Base-by-base conservation (phyloP, 2,329 filamentous ascomycete species). In the Dactylellina parvicollis region DNA sequence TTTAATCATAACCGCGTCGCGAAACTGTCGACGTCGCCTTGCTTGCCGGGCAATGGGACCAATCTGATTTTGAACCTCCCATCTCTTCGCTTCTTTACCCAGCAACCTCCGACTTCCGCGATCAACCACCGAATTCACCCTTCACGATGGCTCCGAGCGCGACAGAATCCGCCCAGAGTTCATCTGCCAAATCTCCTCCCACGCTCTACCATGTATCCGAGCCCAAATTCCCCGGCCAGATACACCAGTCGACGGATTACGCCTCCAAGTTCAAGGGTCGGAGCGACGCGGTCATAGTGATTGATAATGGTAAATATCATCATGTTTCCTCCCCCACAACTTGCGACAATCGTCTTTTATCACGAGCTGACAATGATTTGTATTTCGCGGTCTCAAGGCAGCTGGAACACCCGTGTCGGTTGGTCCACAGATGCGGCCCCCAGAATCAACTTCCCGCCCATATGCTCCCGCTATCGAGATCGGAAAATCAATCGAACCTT, bases 291-390 rank as follows among this genome's bases (percentile, higher is more conserved):
- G 92, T 92, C 55, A 97, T 99, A 79, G 91, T 99, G 75, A 98
- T 99, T 79, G 95, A 99, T 83, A 97, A 97, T 90, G 95, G 93
- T 96, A 83, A n/a, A n/a, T n/a, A n/a, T n/a, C n/a, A n/a, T n/a
- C n/a, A n/a, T n/a, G n/a, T 73, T 82, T 49, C 40, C 49, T 18
- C 44, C 46, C 49, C n/a, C 10, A 10, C 38, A 60, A 9, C 49
- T 36, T 24, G 34, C 32, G 7, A 16, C 62, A 22, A 52, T 59
- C 30, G 54, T 57, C 22, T 55, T 47, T 60, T 44, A 55, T 74
- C 30, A 57, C 24, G 26, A 50, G 2, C 20, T 16, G 28, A 46
- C 4, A 20, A 28, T 30, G 20, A 16, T 46, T n/a, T n/a, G n/a
- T 56, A 62, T 24, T 75, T 76, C 72, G 77, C 44, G 36, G 52